Evolutionary conservation across 2,329 filamentous ascomycete species (phyloP).

Genomic region (Sclerotinia sclerotiorum): DNA sequence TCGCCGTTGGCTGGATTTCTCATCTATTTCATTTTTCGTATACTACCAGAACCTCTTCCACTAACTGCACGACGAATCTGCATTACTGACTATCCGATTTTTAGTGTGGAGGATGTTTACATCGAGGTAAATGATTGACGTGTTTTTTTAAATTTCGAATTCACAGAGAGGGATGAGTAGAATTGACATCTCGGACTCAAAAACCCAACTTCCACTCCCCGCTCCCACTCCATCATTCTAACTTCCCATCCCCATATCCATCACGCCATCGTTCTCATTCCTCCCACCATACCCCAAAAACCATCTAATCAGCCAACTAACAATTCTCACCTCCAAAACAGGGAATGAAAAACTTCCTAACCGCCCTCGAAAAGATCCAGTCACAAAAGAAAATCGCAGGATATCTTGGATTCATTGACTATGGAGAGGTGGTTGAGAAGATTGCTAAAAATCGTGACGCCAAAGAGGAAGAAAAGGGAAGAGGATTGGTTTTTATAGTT

Average conservation of each 20-base stretch:
- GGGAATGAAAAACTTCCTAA: not conserved
- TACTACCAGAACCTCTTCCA: no score
- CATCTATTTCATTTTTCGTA: no score
- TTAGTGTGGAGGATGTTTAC: conserved; percentile 12
- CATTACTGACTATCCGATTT: no score
- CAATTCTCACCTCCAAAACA: not conserved
- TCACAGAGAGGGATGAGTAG: not conserved
- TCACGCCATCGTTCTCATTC: no score
- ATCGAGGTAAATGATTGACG: not conserved
- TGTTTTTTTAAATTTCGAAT: not conserved
- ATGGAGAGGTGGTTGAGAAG: not conserved
- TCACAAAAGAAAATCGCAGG: not conserved
- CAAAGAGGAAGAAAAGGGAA: conserved; percentile 25
- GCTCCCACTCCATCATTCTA: not conserved
- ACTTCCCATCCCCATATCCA: not conserved
- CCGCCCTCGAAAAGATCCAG: not conserved
- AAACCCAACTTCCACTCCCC: not conserved
- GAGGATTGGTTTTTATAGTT: conserved; percentile 26
- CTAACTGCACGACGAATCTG: no score
- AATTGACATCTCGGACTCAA: no score
- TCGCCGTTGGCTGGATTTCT: no score
- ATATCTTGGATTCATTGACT: not conserved
- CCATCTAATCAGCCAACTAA: not conserved
- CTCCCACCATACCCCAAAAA: not conserved
- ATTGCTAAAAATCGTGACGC: not conserved